Base-by-base conservation (phyloP, 257 asterid species). In the Przewalskia tangutica region DNA sequence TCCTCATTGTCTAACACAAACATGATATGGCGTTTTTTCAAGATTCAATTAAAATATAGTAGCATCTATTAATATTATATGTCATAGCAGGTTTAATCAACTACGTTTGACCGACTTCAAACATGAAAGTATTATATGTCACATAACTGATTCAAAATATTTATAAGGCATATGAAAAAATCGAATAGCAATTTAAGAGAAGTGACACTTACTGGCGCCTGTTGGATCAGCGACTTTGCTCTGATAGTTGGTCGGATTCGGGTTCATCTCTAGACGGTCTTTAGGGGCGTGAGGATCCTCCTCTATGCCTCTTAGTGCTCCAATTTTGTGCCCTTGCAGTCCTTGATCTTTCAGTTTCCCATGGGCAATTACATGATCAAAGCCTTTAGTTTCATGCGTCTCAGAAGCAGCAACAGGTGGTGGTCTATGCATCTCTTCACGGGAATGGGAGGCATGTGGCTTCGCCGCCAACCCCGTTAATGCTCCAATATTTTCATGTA, bases 171-270 rank as follows among this genome's bases (percentile, higher is more conserved):
- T 27, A 27, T 27, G 32, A 27, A 27, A 27, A 27, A 27, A 27
- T 27, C 1, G 32, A 23, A 27, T 27, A 44, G 11, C 53, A 60
- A 53, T 4, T 51, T 48, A 5, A 79, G 34, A 40, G 71, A 4
- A 3, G 7, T 46, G 18, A 6, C 3, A 40, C 46, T 27, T 84
- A 90, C 97, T 92, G 68, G 80, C 56, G 3, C 85, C 88, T 0
- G 95, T 88, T 7, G 97, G 95, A 89, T 93, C 97, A 23, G 64
- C 4, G 7, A 85, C 89, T 84, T 95, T 91, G 80, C 90, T 11
- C 77, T 93, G 86, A 78, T 93, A 87, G 82, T 91, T 93, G 0
- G 91, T 77, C 9, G 88, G 78, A 50, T 48, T 23, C 7, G 80
- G 84, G 8, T 7, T 44, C 9, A 3, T n/a, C 1, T 68, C 77